Base-by-base conservation (phyloP, 345 rosid species). In the Microcos paniculata region DNA sequence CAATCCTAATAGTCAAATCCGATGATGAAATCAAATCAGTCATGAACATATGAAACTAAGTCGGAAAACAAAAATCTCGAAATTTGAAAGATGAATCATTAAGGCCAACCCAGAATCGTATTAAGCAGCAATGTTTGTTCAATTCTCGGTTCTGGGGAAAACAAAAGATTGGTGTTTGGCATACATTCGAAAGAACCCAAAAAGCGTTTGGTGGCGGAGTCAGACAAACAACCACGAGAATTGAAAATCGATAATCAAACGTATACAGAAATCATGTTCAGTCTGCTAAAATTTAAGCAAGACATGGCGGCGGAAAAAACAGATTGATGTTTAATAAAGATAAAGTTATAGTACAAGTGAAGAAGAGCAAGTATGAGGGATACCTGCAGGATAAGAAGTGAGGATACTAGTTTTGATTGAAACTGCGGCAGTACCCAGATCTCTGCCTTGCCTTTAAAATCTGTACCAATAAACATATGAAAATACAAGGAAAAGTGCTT, bases 391-490 rank as follows among this genome's bases (percentile, higher is more conserved):
- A 35, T 35, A 35, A 35, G 12, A 51, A 48, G 26, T 15, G 23
- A 18, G 18, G 43, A 40, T 12, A 56, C 0, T 30, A 11, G 9
- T 58, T 8, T 58, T 14, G 48, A 40, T 46, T 46, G 72, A 68
- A 35, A 61, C n/a, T 6, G 70, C 69, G 19, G 69, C 31, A 73
- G 58, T 42, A 49, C 14, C 38, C 59, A 73, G 77, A 73, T 73
- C 70, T 62, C 45, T 21, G 58, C 43, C 70, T 46, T 19, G 23
- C 16, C 8, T 42, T 31, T 18, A 30, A 28, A 70, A 58, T 71
- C 63, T 35, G 48, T 21, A 31, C 42, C 26, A 73, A 68, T 26
- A 26, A 26, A 48, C 1, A 15, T 2, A 14, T 15, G 14, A 28
- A 42, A 58, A 2, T 8, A 0, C 6, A 18, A 15, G 15, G 31